Evolutionary conservation across 345 rosid genomes (phyloP).

Genomic region (Cardiospermum halicacabum): DNA sequence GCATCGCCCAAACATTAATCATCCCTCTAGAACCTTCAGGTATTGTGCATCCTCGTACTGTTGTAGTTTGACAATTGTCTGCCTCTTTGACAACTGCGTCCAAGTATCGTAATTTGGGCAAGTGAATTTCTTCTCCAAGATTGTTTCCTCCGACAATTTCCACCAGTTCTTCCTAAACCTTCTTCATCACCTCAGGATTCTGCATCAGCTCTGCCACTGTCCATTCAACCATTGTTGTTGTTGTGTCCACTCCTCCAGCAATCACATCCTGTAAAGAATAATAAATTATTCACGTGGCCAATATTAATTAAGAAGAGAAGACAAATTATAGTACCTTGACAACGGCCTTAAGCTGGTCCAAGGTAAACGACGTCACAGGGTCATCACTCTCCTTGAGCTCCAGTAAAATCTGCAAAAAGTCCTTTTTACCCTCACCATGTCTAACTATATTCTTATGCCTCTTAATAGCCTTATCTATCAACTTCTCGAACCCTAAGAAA

Average conservation of each 20-base stretch:
- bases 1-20: conserved; percentile 28
- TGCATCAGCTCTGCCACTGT: conserved; percentile 20
- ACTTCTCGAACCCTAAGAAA: conserved; percentile 3
- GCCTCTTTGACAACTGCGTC: conserved; percentile 29
- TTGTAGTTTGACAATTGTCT: conserved; percentile 16
- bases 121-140: conserved; percentile 23
- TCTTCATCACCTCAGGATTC: conserved; percentile 15
- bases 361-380: conserved; percentile 11
- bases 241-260: conserved; percentile 20
- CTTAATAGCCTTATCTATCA: conserved; percentile 24
- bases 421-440: conserved; percentile 4
- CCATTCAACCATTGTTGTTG: conserved; percentile 21
- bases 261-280: conserved; percentile 9
- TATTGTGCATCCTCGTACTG: conserved; percentile 22
- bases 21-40: conserved; percentile 26
- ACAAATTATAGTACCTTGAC: conserved; percentile 23
- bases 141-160: conserved; percentile 19
- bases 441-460: neutral
- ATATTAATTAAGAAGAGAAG: neutral
- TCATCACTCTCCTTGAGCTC: conserved; percentile 18
- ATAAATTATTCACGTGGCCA: neutral
- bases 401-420: conserved; percentile 32
- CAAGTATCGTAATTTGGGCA: conserved; percentile 20
- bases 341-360: conserved; percentile 27
- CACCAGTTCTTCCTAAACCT: conserved; percentile 17